Evolutionary conservation across 129 eudicot genomes (phyloP), one percentile per base, ranked within the genome.

Genomic region (Flaveria linearis): DNA sequence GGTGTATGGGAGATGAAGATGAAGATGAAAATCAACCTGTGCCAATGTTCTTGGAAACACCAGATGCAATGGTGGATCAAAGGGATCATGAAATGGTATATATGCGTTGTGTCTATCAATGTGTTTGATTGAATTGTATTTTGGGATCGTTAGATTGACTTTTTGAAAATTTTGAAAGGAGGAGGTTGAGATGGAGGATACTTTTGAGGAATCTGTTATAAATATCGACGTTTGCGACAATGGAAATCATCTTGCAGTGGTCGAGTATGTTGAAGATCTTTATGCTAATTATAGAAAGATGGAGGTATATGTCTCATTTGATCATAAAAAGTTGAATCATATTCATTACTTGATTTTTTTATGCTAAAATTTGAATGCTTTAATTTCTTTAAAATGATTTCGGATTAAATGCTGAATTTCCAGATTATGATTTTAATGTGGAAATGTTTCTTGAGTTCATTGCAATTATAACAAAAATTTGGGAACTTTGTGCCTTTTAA

Each of bases 141-240:
- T 68, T 39, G 25, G 23, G 70, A 55, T 55, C 33, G 43, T 77
- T 22, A 46, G 74, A 1, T 57, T 45, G 61, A 41, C 72, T 77
- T 17, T 80, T 28, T 41, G 23, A 4, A 56, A 71, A 28, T 9
- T 53, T 68, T 36, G 28, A 12, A 47, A 81, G 85, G 76, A 82
- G 80, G 97, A 89, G 41, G 86, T 89, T 77, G 96, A 89, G 71
- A 90, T 90, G 98, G 98, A 89, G 74, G 98, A 92, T 78, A 85
- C 82, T 5, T 83, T 80, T 73, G 96, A 92, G 57, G 98, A 92
- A 28, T 63, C 88, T 1, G 61, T 92, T 14, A 7, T 81, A 28
- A 90, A 92, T 75, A 92, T 92, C 7, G 98, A 92, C 30, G 66
- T 81, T 78, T 69, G 82, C 14, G 96, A 92, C 52, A 76, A 72